A percentile compares a stretch with the other conserved stretches of the same genome.
phyloP scores from a whole-genome alignment of 768 basidiomycete species.

The Pisolithus marmoratus region DNA sequence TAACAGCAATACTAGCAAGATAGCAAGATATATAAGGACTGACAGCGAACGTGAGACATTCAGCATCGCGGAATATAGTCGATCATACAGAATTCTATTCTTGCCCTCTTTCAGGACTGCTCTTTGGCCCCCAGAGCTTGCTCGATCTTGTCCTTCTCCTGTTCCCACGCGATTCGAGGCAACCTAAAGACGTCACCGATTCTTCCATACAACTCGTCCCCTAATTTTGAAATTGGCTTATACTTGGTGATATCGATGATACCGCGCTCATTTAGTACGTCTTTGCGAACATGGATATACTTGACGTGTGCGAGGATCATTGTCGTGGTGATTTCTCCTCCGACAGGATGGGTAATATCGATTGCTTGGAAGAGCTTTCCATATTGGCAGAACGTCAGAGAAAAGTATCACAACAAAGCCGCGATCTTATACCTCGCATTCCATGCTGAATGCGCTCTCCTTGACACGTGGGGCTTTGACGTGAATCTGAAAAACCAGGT shows the following conservation, averaged over 20 bases:
- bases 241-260: too few species aligned
- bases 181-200: slow-evolving; percentile 25
- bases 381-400: slow-evolving; percentile 8
- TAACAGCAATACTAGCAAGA: too few species aligned
- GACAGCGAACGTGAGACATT: too few species aligned
- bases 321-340: slow-evolving; percentile 20
- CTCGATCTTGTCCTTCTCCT: slow-evolving; percentile 7
- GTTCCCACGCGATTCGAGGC: slow-evolving; percentile 15
- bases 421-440: slow-evolving; percentile 25
- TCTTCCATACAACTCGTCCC: slow-evolving; percentile 33
- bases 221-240: slow-evolving; percentile 33
- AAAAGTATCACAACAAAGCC: not conserved
- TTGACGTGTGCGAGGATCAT: slow-evolving; percentile 35
- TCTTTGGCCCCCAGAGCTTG: slow-evolving; percentile 4
- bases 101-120: too few species aligned
- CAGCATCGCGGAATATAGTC: too few species aligned
- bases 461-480: too few species aligned
- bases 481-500: slow-evolving; percentile 16
- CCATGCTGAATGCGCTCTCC: slow-evolving; percentile 45
- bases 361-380: slow-evolving; percentile 25
- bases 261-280: slow-evolving; percentile 30
- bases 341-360: slow-evolving; percentile 29
- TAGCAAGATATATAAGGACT: too few species aligned
- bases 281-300: slow-evolving; percentile 38
- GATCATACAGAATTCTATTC: too few species aligned